Percentiles rank a stretch among this genome's conserved stretches.
Conservation (phyloP, 2,329 filamentous ascomycete genomes). For the Ophiosphaerella narmari region DNA sequence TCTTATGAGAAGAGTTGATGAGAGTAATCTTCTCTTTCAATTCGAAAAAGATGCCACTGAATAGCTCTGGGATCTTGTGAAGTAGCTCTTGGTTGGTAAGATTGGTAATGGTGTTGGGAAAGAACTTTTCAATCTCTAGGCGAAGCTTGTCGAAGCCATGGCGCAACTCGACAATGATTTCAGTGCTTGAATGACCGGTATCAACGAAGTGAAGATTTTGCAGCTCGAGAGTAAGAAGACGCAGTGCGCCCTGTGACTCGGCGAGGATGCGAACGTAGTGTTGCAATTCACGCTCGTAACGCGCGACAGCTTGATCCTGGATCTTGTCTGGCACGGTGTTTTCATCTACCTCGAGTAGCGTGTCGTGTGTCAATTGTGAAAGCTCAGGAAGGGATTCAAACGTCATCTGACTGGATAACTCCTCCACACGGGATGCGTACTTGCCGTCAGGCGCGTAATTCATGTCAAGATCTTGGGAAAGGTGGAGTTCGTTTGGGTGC, state of each 20-base stretch:
- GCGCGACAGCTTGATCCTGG: constrained; percentile 42
- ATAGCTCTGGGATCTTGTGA: constrained; percentile 42
- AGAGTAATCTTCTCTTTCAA: constrained; percentile 36
- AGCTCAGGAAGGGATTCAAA: constrained; percentile 29
- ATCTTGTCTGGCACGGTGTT: constrained; percentile 28
- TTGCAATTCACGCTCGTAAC: constrained; percentile 48
- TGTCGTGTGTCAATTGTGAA: constrained; percentile 34
- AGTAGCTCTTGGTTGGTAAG: constrained; percentile 49
- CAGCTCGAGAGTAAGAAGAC: constrained; percentile 51
- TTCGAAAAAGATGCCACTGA: constrained; percentile 45
- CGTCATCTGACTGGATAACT: constrained; percentile 36
- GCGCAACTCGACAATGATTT: constrained; percentile 48
- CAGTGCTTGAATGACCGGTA: constrained; percentile 34
- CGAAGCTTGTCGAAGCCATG: constrained; percentile 49
- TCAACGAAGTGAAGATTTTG: constrained; percentile 49
- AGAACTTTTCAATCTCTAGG: constrained; percentile 45
- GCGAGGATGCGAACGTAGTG: constrained; percentile 45
- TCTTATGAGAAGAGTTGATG: constrained; percentile 40
- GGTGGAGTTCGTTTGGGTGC: constrained; percentile 39
- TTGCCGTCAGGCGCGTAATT: constrained; percentile 30
- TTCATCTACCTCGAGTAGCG: constrained; percentile 28
- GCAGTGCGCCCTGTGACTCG: constrained; percentile 47
- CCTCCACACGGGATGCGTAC: constrained; percentile 34
- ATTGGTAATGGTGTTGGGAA: constrained; percentile 46
- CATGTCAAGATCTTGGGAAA: constrained; percentile 37